phyloP scores from a whole-genome alignment of 1,284 basidiomycete genomes.

The Ganoderma resinaceum region DNA sequence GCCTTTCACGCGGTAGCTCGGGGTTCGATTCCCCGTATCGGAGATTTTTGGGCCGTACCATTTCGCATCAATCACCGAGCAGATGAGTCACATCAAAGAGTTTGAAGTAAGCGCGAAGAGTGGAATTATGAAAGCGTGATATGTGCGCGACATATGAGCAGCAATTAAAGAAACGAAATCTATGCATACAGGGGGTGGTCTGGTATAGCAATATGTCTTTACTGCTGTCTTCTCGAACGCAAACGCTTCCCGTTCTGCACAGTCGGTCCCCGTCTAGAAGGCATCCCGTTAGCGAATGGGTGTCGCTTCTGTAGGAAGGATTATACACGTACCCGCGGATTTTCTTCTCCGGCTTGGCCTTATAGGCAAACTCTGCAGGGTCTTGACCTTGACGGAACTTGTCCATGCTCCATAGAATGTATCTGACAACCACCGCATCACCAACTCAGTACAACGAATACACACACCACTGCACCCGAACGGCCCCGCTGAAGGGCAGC shows the following conservation, averaged over 20 bases:
- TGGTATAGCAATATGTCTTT: slow-evolving; percentile 9
- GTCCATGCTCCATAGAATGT: slow-evolving; percentile 84
- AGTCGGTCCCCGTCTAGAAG: slow-evolving; percentile 61
- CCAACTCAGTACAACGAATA: background rate
- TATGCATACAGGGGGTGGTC: slow-evolving; percentile 13
- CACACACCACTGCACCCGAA: background rate
- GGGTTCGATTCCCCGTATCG: slow-evolving; percentile 81
- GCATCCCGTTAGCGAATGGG: background rate
- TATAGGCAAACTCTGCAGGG: slow-evolving; percentile 67
- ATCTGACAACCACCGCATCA: slow-evolving; percentile 51
- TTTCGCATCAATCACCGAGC: background rate
- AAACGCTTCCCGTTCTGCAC: slow-evolving; percentile 80
- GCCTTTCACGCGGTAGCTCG: slow-evolving; percentile 81
- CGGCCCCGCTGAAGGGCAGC: background rate
- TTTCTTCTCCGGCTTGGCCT: slow-evolving; percentile 72
- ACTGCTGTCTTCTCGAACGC: slow-evolving; percentile 60
- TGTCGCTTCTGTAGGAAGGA: slow-evolving; percentile 6
- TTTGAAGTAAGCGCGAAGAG: background rate
- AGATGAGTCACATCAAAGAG: background rate
- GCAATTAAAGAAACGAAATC: background rate
- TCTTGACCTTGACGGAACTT: slow-evolving; percentile 70
- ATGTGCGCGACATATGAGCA: background rate
- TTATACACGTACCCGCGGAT: slow-evolving; percentile 69
- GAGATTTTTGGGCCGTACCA: slow-evolving; percentile 35
- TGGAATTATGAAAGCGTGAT: background rate